phyloP scores from a whole-genome alignment of 495 filamentous ascomycete genomes.

The Cercophora newfieldiana region DNA sequence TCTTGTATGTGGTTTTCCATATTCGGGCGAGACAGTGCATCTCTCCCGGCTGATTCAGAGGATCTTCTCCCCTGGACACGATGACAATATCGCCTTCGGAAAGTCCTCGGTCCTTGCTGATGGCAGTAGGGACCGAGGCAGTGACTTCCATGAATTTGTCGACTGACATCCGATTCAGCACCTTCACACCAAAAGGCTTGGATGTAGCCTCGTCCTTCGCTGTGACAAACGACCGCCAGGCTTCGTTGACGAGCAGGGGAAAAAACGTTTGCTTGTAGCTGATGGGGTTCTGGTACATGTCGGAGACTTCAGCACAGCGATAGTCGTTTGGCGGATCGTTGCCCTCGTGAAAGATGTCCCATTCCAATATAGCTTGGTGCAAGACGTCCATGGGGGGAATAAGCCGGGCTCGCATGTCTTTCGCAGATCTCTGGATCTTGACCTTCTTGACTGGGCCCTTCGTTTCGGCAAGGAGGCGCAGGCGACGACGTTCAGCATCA shows the following conservation, averaged over 20 bases:
- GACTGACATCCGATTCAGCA: slow-evolving; percentile 81
- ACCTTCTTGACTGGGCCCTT: slow-evolving; percentile 78
- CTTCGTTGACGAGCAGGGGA: slow-evolving; percentile 87
- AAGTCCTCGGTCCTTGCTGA: slow-evolving; percentile 69
- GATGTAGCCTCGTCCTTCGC: slow-evolving; percentile 80
- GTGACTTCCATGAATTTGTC: slow-evolving; percentile 92
- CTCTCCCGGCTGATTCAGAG: slow-evolving; percentile 59
- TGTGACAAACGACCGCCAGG: slow-evolving; percentile 91
- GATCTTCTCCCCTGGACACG: slow-evolving; percentile 69
- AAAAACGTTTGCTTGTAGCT: slow-evolving; percentile 89
- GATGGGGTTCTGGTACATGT: slow-evolving; percentile 68
- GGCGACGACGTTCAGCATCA: slow-evolving; percentile 54
- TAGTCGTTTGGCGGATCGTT: slow-evolving; percentile 77
- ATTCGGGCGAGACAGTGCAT: slow-evolving; percentile 87
- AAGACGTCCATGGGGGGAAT: slow-evolving; percentile 84
- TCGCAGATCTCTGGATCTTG: slow-evolving; percentile 71
- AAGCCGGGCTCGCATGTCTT: slow-evolving; percentile 90
- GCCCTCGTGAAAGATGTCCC: slow-evolving; percentile 88
- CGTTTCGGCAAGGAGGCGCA: slow-evolving; percentile 45
- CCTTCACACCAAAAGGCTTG: slow-evolving; percentile 77
- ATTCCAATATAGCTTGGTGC: slow-evolving; percentile 81
- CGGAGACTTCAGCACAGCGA: slow-evolving; percentile 71
- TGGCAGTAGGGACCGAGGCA: slow-evolving; percentile 66
- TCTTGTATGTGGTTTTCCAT: slow-evolving; percentile 74
- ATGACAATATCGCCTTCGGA: slow-evolving; percentile 87